phyloP scores from a whole-genome alignment of 805 yeast species.

The Brettanomyces naardenensis region DNA sequence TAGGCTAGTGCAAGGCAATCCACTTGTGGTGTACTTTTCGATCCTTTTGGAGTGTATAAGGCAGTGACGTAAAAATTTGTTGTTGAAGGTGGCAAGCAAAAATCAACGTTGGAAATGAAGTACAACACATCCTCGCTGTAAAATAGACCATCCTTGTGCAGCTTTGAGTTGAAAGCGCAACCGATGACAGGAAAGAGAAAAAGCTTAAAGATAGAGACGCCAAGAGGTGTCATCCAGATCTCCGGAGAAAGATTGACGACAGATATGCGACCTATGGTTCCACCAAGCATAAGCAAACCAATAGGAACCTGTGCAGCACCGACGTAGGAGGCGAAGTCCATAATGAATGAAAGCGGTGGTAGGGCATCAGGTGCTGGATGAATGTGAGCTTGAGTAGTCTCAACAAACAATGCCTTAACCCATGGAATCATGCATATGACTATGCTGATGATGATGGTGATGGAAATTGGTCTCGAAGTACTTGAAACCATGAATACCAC shows the following conservation, averaged over 20 bases:
- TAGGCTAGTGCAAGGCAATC: constrained; percentile 77
- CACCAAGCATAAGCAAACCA: constrained; percentile 78
- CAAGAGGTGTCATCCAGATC: constrained; percentile 58
- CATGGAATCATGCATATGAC: constrained; percentile 82
- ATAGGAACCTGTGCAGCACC: constrained; percentile 87
- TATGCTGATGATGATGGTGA: constrained; percentile 59
- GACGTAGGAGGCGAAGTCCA: constrained; percentile 73
- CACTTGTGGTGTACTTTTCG: constrained; percentile 54
- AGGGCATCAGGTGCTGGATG: constrained; percentile 75
- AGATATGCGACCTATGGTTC: constrained; percentile 72
- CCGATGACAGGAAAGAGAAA: constrained; percentile 78
- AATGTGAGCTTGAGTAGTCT: constrained; percentile 37
- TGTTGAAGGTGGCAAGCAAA: constrained; percentile 84
- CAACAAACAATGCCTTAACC: constrained; percentile 61
- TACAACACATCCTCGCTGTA: constrained; percentile 51
- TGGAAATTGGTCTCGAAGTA: constrained; percentile 52
- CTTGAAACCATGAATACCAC: background rate
- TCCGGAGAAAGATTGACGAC: constrained; percentile 56
- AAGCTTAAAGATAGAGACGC: constrained; percentile 50
- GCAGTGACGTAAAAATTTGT: constrained; percentile 85
- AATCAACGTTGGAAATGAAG: constrained; percentile 66
- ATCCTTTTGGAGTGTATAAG: constrained; percentile 65
- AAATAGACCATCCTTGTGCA: constrained; percentile 57
- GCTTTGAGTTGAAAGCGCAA: constrained; percentile 52
- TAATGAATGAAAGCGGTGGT: constrained; percentile 79